Conservation (phyloP, 2,329 filamentous ascomycete genomes). For the Torrubiella hemipterigena region DNA sequence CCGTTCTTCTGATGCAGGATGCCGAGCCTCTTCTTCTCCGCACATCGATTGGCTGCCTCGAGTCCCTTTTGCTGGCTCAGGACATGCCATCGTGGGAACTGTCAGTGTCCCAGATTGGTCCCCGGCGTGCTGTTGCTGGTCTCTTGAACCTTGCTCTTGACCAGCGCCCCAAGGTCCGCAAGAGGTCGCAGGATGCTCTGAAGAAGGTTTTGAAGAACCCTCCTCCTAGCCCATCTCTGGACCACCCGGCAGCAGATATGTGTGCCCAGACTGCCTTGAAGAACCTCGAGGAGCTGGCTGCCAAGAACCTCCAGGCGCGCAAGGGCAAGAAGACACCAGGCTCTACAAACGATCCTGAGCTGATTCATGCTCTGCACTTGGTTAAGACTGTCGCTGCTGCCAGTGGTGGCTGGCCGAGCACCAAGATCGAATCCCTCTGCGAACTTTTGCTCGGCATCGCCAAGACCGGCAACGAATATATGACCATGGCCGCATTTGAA, state of each 20-base stretch:
- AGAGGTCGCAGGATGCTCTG: conserved; percentile 82
- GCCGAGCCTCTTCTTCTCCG: conserved; percentile 79
- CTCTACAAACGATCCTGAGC: conserved; percentile 59
- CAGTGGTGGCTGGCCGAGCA: conserved; percentile 90
- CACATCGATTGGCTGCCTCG: conserved; percentile 83
- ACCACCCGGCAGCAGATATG: conserved; percentile 92
- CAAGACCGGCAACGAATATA: conserved; percentile 81
- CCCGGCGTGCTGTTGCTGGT: conserved; percentile 75
- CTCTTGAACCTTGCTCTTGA: conserved; percentile 78
- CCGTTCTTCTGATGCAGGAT: conserved; percentile 66
- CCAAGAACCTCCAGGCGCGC: conserved; percentile 46
- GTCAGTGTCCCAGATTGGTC: conserved; percentile 69
- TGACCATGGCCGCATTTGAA: conserved; percentile 93
- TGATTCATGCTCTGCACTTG: conserved; percentile 87
- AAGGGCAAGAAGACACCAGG: conserved; percentile 52
- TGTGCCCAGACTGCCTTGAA: conserved; percentile 84
- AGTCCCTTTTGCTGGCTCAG: conserved; percentile 83
- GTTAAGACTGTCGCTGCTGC: conserved; percentile 81
- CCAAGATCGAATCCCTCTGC: conserved; percentile 86
- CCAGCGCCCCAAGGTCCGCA: conserved; percentile 83
- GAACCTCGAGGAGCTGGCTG: conserved; percentile 63
- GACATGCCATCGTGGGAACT: conserved; percentile 82
- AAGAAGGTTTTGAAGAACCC: conserved; percentile 72
- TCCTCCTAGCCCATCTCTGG: conserved; percentile 81
- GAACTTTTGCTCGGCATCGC: conserved; percentile 83